Evolutionary conservation across 495 filamentous ascomycete species (phyloP).

Genomic region (Aspergillus asperescens): DNA sequence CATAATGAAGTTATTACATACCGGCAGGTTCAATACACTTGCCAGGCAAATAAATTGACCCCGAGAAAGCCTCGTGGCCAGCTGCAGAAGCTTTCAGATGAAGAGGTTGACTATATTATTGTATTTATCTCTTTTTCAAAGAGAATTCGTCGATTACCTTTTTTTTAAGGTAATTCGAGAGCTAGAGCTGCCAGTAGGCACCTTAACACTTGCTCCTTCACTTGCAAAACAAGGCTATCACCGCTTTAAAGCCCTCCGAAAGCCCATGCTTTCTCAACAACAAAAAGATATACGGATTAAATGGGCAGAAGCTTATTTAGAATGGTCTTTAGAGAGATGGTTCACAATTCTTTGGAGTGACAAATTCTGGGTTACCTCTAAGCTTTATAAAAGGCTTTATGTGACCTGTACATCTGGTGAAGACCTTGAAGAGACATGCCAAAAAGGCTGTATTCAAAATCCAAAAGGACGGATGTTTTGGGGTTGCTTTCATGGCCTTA

Average conservation of each 20-base stretch:
- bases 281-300: too few relatives aligned
- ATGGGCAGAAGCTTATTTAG: too few relatives aligned
- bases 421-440: too few relatives aligned
- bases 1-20: slow-evolving; percentile 18
- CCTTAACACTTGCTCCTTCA: slow-evolving; percentile 14
- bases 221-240: slow-evolving; percentile 28
- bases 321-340: too few relatives aligned
- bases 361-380: too few relatives aligned
- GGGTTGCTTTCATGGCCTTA: too few relatives aligned
- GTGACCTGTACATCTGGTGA: too few relatives aligned
- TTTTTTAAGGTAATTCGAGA: slow-evolving; percentile 23
- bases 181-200: slow-evolving; percentile 17
- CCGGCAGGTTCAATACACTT: slow-evolving; percentile 23
- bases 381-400: too few relatives aligned
- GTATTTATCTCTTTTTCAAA: slow-evolving; percentile 22
- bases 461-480: too few relatives aligned
- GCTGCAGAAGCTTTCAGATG: slow-evolving; percentile 19
- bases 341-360: too few relatives aligned
- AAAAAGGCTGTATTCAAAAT: too few relatives aligned
- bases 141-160: slow-evolving; percentile 18
- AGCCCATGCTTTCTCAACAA: too few relatives aligned
- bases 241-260: slow-evolving; percentile 20
- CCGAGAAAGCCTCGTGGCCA: slow-evolving; percentile 18
- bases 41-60: slow-evolving; percentile 14
- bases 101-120: slow-evolving; percentile 24